Conservation (phyloP, 331 rosid genomes). For the Rhamnella rubrinervis region DNA sequence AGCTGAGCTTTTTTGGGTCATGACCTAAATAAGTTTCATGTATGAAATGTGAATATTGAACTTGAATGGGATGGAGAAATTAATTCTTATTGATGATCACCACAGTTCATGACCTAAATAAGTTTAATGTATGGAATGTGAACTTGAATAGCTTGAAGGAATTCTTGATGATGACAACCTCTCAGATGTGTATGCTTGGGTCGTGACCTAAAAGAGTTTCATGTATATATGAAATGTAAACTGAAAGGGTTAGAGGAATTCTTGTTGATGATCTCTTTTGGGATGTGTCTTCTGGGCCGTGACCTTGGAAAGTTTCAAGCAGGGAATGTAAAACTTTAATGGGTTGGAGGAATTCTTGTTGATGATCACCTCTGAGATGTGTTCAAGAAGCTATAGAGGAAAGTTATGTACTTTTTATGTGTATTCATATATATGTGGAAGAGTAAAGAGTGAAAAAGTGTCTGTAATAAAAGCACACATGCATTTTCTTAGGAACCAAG, state of each 20-base stretch:
- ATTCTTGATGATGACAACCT: neutral
- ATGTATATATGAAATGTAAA: too few species aligned
- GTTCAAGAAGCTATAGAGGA: conserved; percentile 4
- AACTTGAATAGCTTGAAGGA: too few species aligned
- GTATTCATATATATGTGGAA: neutral
- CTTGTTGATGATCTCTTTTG: neutral
- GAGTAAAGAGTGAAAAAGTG: neutral
- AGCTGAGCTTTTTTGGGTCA: neutral
- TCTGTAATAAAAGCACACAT: neutral
- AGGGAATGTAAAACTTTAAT: too few species aligned
- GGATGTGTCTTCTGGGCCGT: neutral
- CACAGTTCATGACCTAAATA: neutral
- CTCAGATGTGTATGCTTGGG: neutral
- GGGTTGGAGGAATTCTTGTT: neutral
- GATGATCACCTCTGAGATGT: neutral
- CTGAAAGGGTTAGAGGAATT: neutral
- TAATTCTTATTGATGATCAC: too few species aligned
- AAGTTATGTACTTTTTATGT: neutral
- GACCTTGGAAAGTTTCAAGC: too few species aligned
- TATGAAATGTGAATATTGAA: too few species aligned
- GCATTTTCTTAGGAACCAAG: conserved; percentile 1
- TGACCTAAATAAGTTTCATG: neutral
- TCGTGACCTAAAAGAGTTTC: too few species aligned
- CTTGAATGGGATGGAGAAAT: too few species aligned
- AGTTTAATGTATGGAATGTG: too few species aligned